Percentiles rank a stretch among this genome's conserved stretches.
Conservation (phyloP, 78 protist species). For the Protostelium mycophagum region DNA sequence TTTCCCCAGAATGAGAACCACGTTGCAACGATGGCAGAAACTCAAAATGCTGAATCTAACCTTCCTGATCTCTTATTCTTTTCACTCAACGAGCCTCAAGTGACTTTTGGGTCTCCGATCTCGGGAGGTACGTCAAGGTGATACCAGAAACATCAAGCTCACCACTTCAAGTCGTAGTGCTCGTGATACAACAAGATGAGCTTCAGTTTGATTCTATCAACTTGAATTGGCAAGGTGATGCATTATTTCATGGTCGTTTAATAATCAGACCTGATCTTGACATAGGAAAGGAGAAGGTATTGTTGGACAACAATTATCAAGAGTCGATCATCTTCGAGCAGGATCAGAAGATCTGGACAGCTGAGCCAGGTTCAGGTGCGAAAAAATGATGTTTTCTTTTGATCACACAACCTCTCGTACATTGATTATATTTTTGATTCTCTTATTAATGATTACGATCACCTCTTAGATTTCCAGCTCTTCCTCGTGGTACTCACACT, state of each 20-base stretch:
- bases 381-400: too few relatives aligned
- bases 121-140: neutral
- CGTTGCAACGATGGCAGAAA: too few relatives aligned
- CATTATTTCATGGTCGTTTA: neutral
- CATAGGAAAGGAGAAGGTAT: neutral
- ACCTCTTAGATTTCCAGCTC: too few relatives aligned
- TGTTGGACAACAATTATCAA: neutral
- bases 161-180: neutral
- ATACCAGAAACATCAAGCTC: neutral
- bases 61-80: neutral
- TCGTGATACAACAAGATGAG: neutral
- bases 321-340: neutral
- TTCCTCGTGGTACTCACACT: neutral
- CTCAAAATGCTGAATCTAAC: too few relatives aligned
- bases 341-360: neutral
- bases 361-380: too few relatives aligned
- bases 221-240: neutral
- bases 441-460: too few relatives aligned
- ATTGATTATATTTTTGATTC: too few relatives aligned
- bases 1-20: too few relatives aligned
- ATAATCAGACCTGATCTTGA: neutral
- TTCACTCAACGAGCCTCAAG: neutral
- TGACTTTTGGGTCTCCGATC: neutral
- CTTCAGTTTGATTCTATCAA: neutral
- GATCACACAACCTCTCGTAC: too few relatives aligned